Conservation (phyloP, 768 basidiomycete genomes). For the Collybia mongolica region DNA sequence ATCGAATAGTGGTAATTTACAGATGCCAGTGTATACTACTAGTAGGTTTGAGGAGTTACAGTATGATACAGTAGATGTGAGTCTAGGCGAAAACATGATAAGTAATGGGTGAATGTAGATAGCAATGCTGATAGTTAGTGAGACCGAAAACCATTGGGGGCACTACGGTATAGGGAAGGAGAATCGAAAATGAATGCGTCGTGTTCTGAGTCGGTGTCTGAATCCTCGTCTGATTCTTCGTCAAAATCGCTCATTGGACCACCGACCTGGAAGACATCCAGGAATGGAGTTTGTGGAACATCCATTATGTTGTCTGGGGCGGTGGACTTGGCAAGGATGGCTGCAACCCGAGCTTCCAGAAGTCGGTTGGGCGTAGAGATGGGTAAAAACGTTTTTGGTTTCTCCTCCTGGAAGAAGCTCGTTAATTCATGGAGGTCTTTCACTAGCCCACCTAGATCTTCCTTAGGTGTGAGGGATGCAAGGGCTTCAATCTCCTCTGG, state of each 20-base stretch:
- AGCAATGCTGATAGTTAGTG: slow-evolving; percentile 21
- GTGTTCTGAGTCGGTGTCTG: slow-evolving; percentile 49
- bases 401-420: slow-evolving; percentile 65
- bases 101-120: background rate
- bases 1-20: slow-evolving; percentile 13
- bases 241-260: slow-evolving; percentile 22
- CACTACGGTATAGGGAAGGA: slow-evolving; percentile 39
- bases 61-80: slow-evolving; percentile 18
- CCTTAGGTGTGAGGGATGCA: slow-evolving; percentile 45
- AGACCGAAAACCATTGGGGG: slow-evolving; percentile 45
- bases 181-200: slow-evolving; percentile 69
- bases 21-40: slow-evolving; percentile 14
- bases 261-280: slow-evolving; percentile 70
- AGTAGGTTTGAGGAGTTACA: slow-evolving; percentile 8
- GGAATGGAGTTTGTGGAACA: slow-evolving; percentile 76
- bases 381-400: slow-evolving; percentile 27
- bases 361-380: slow-evolving; percentile 52
- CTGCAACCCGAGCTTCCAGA: slow-evolving; percentile 76
- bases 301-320: slow-evolving; percentile 49
- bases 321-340: slow-evolving; percentile 81
- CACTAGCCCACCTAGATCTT: slow-evolving; percentile 76
- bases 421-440: slow-evolving; percentile 76
- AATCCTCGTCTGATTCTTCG: slow-evolving; percentile 34
- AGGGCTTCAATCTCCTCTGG: slow-evolving; percentile 50
- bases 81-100: slow-evolving; percentile 16